Percentiles rank a stretch among this genome's conserved stretches.
These are phyloP conservation scores for Geoglossum glabrum DNA, from an alignment of 495 filamentous ascomycete genomes.

Conservation along the genomic window DNA sequence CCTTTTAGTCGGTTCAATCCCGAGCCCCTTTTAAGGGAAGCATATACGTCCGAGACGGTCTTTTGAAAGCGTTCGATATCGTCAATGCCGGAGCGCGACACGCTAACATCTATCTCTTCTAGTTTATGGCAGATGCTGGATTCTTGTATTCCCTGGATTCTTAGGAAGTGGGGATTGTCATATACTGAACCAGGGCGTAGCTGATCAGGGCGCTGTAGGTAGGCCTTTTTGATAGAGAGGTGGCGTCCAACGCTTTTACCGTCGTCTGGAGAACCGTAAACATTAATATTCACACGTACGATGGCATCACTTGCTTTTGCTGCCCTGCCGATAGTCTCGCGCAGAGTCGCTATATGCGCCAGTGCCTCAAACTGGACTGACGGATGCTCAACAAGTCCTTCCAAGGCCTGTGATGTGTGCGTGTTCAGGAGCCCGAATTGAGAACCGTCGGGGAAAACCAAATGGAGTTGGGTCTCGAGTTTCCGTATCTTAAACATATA, in stretches of 20 bases:
- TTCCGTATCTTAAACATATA: slow-evolving; percentile 8
- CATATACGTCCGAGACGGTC: too few species aligned
- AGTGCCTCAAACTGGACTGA: slow-evolving; percentile 10
- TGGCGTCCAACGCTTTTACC: slow-evolving; percentile 11
- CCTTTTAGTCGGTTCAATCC: too few species aligned
- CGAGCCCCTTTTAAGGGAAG: too few species aligned
- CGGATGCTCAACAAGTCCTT: too few species aligned
- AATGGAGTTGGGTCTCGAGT: slow-evolving; percentile 5
- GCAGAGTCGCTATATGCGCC: not conserved
- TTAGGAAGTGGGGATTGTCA: slow-evolving; percentile 17
- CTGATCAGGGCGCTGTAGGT: slow-evolving; percentile 17
- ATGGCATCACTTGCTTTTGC: slow-evolving; percentile 10
- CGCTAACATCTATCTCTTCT: too few species aligned
- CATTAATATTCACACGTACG: slow-evolving; percentile 17
- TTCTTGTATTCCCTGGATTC: too few species aligned
- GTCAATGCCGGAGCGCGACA: too few species aligned
- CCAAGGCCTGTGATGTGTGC: slow-evolving; percentile 5
- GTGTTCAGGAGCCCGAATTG: slow-evolving; percentile 11
- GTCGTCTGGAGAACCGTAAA: slow-evolving; percentile 15
- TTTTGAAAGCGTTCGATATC: too few species aligned
- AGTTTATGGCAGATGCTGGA: too few species aligned
- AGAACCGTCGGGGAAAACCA: slow-evolving; percentile 9
- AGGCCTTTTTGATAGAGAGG: slow-evolving; percentile 16
- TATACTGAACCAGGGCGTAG: slow-evolving; percentile 8
- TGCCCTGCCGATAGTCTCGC: slow-evolving; percentile 10